phyloP scores from a whole-genome alignment of 176 grass and related monocot genomes.

The Avena insularis region DNA sequence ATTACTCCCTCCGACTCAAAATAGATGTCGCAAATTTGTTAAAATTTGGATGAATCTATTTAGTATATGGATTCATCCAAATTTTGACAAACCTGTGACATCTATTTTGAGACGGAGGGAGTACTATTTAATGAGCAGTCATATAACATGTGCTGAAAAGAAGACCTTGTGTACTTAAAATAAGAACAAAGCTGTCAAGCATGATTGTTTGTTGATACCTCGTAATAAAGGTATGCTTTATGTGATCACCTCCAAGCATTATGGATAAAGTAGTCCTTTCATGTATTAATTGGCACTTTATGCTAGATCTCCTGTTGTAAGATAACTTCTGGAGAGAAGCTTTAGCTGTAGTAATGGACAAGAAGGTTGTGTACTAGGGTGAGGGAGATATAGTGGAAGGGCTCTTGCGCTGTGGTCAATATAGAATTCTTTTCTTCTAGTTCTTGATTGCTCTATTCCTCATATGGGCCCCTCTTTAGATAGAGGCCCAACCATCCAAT shows the following conservation, averaged over 20 bases:
- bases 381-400: neutral
- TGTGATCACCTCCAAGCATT: neutral
- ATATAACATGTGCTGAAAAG: neutral
- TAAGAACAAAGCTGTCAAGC: neutral
- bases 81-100: too few species aligned
- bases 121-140: neutral
- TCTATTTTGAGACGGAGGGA: too few species aligned
- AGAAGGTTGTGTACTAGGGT: neutral
- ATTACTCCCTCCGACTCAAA: too few species aligned
- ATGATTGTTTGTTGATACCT: constrained; percentile 1
- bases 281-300: constrained; percentile 7
- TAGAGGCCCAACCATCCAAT: neutral
- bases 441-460: neutral
- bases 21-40: too few species aligned
- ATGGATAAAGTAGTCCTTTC: neutral
- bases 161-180: neutral
- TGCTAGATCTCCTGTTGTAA: constrained; percentile 3
- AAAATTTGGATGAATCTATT: too few species aligned
- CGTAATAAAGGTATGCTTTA: neutral
- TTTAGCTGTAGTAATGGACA: neutral
- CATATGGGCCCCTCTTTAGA: neutral
- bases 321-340: neutral
- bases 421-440: neutral
- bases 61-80: too few species aligned
- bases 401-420: neutral